Percentiles rank a stretch among this genome's conserved stretches.
Conservation (phyloP, 2,329 filamentous ascomycete genomes). For the Aspergillus sp. region DNA sequence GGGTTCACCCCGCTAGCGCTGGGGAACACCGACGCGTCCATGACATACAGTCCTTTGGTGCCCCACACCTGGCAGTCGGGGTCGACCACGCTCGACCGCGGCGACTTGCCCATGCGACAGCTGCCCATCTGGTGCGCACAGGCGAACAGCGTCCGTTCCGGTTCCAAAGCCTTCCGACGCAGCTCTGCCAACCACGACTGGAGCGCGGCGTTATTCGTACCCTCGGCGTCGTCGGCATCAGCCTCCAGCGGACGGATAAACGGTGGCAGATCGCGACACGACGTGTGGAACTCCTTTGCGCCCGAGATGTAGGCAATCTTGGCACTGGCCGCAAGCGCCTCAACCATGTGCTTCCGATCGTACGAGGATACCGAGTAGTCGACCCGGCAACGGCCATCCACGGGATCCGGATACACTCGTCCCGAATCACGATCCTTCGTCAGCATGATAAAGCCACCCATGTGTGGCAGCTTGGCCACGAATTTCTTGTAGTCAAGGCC, state of each 20-base stretch:
- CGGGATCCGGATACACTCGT: conserved; percentile 68
- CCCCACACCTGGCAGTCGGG: conserved; percentile 47
- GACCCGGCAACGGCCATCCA: conserved; percentile 62
- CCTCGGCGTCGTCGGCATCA: conserved; percentile 30
- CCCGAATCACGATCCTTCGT: conserved; percentile 74
- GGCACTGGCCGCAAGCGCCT: conserved; percentile 68
- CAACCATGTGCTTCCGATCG: conserved; percentile 69
- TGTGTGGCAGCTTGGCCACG: conserved; percentile 65
- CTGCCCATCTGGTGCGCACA: conserved; percentile 53
- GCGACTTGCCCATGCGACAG: conserved; percentile 46
- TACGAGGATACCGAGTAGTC: conserved; percentile 68
- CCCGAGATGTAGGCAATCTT: conserved; percentile 77
- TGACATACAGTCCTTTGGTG: conserved; percentile 45
- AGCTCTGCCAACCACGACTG: conserved; percentile 54
- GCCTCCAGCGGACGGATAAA: conserved; percentile 53
- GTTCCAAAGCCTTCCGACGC: conserved; percentile 43
- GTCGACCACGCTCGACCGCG: conserved; percentile 45
- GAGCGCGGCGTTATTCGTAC: conserved; percentile 55
- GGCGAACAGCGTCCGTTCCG: conserved; percentile 44
- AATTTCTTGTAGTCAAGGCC: conserved; percentile 72
- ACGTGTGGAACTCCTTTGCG: conserved; percentile 73
- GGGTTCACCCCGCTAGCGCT: conserved; percentile 52
- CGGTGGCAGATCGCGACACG: conserved; percentile 59
- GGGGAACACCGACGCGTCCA: conserved; percentile 51
- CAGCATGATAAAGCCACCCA: conserved; percentile 70